A percentile compares a stretch with the other conserved stretches of the same genome.
Conservation (phyloP, 805 yeast genomes). For the Maudiozyma saulgeensis region DNA sequence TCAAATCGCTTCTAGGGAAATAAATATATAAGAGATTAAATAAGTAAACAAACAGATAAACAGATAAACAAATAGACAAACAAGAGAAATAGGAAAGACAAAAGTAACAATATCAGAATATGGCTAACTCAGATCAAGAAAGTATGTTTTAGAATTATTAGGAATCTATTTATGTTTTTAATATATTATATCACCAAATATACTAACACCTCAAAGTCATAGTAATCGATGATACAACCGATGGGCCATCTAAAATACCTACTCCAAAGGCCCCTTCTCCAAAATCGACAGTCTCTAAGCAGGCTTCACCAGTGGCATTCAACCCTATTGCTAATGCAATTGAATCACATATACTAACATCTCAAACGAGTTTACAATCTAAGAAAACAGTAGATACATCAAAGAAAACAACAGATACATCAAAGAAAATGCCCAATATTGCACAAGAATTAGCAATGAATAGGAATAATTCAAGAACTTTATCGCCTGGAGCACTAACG, state of each 20-base stretch:
- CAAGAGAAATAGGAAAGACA: background rate
- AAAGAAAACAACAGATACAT: constrained; percentile 13
- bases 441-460: constrained; percentile 28
- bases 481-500: background rate
- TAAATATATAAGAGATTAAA: too few species aligned
- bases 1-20: too few species aligned
- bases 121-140: constrained; percentile 2
- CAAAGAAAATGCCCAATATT: constrained; percentile 16
- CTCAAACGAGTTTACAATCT: background rate
- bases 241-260: too few species aligned
- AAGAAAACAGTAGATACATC: background rate
- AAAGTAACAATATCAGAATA: background rate
- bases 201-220: constrained; percentile 1
- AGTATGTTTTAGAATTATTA: background rate
- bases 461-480: constrained; percentile 16
- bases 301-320: background rate
- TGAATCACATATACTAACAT: background rate
- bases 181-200: background rate
- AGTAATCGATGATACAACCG: constrained; percentile 1
- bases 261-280: too few species aligned
- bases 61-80: too few species aligned
- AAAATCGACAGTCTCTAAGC: too few species aligned
- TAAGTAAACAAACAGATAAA: too few species aligned
- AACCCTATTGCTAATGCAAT: background rate
- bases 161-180: too few species aligned